Conservation (phyloP, 169 alveolate species). For the Besnoitia besnoiti region DNA sequence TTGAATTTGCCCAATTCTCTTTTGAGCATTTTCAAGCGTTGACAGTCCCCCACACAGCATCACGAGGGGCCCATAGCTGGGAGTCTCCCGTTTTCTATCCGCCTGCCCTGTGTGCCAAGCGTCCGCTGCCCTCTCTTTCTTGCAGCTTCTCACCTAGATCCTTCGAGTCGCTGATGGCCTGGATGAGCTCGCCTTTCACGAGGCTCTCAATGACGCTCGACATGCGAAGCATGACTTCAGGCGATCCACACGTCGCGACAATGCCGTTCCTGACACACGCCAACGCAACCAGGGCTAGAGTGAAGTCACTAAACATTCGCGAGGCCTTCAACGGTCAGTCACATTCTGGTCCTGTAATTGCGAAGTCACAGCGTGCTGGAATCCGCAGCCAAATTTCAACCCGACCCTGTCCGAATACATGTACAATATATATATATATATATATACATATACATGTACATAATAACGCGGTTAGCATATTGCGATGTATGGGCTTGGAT, state of each 20-base stretch:
- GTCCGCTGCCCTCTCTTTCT: not conserved
- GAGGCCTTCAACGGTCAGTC: too few species aligned
- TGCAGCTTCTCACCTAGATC: not conserved
- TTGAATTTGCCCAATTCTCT: too few species aligned
- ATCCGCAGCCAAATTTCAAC: too few species aligned
- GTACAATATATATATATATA: not conserved
- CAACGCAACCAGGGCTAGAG: not conserved
- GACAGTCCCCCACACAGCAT: too few species aligned
- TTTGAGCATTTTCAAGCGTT: too few species aligned
- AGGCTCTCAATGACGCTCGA: constrained; percentile 69
- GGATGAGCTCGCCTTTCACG: constrained; percentile 71
- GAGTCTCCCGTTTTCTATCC: constrained; percentile 71
- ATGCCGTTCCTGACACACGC: constrained; percentile 43
- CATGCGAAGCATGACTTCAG: constrained; percentile 66
- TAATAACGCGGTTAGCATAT: not conserved
- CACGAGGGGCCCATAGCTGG: not conserved
- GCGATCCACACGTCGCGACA: constrained; percentile 50
- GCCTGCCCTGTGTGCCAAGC: not conserved
- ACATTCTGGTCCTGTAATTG: too few species aligned
- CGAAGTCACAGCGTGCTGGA: too few species aligned
- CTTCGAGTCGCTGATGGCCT: constrained; percentile 22
- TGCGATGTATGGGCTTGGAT: not conserved
- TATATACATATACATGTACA: not conserved
- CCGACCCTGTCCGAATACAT: too few species aligned
- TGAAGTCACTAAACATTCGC: too few species aligned